Evolutionary conservation across 2,329 filamentous ascomycete species (phyloP).

Genomic region (Penicillium sp.): DNA sequence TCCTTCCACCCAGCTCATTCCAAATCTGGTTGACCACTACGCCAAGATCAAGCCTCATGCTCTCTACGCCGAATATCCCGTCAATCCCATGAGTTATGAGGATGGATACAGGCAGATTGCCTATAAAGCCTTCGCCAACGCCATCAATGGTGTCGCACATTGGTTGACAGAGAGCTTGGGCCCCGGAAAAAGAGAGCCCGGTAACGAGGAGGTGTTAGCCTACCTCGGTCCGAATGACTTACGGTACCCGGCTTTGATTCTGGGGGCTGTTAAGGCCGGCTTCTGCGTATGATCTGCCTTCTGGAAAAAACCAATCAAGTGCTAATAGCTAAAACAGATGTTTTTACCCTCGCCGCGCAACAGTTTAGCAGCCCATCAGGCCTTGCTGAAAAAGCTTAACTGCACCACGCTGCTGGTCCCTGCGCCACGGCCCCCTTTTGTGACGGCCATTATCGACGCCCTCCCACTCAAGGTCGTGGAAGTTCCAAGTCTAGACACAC

Average conservation of each 20-base stretch:
- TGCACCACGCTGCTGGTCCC: conserved; percentile 34
- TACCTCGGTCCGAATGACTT: conserved; percentile 46
- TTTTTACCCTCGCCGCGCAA: conserved; percentile 43
- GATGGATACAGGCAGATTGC: conserved; percentile 33
- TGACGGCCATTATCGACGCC: conserved; percentile 23
- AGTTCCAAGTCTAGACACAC: conserved; percentile 30
- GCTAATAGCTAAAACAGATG: conserved; percentile 17
- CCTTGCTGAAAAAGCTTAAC: conserved; percentile 29
- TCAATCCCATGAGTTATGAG: conserved; percentile 26
- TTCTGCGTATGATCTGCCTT: conserved; percentile 22
- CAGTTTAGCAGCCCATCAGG: conserved; percentile 34
- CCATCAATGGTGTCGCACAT: conserved; percentile 21
- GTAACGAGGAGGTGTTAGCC: conserved; percentile 33
- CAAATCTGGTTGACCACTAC: conserved; percentile 36
- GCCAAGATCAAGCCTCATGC: conserved; percentile 29
- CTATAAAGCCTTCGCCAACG: conserved; percentile 31
- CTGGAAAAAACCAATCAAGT: not conserved
- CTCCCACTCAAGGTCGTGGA: conserved; percentile 22
- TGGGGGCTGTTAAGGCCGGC: conserved; percentile 41
- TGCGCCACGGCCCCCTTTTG: conserved; percentile 22
- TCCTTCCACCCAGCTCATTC: conserved; percentile 23
- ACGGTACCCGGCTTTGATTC: conserved; percentile 37
- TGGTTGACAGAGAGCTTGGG: conserved; percentile 31
- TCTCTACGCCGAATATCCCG: conserved; percentile 35
- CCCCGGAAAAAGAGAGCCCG: conserved; percentile 27